Evolutionary conservation across 2,329 filamentous ascomycete species (phyloP).

Genomic region (Claviceps arundinis): DNA sequence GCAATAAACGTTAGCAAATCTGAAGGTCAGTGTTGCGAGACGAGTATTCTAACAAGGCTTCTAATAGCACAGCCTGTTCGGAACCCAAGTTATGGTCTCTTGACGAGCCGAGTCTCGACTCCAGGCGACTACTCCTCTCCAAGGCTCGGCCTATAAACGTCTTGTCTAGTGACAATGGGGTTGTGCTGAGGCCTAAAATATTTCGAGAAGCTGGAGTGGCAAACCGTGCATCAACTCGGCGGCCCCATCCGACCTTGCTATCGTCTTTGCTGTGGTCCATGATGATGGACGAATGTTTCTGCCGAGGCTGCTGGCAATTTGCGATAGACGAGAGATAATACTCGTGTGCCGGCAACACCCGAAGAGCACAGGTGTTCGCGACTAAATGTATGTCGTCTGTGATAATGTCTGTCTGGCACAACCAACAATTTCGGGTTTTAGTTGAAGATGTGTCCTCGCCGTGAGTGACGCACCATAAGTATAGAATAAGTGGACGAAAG

Average conservation of each 20-base stretch:
- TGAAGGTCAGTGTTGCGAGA: neutral
- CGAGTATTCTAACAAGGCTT: neutral
- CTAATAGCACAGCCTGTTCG: neutral
- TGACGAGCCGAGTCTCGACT: neutral
- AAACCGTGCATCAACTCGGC: slow-evolving; percentile 12
- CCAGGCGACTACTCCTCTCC: slow-evolving; percentile 5
- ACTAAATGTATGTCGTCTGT: slow-evolving; percentile 4
- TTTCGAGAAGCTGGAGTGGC: slow-evolving; percentile 15
- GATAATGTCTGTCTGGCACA: slow-evolving; percentile 1
- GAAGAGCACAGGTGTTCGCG: slow-evolving; percentile 10
- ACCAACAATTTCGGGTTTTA: slow-evolving; percentile 4
- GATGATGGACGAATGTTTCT: neutral
- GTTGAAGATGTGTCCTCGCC: slow-evolving; percentile 8
- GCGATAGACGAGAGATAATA: slow-evolving; percentile 15
- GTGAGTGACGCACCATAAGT: neutral
- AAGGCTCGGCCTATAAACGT: slow-evolving; percentile 4
- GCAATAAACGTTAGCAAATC: neutral
- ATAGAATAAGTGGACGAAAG: neutral
- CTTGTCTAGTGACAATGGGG: slow-evolving; percentile 3
- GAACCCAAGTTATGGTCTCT: neutral
- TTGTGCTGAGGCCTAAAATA: neutral
- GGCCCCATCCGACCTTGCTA: slow-evolving; percentile 16
- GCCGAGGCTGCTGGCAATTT: slow-evolving; percentile 4
- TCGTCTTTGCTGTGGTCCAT: slow-evolving; percentile 12
- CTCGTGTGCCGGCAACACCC: slow-evolving; percentile 18